These are phyloP conservation scores for Termitomyces sp. DNA, from an alignment of 768 basidiomycete species.

Conservation along the genomic window DNA sequence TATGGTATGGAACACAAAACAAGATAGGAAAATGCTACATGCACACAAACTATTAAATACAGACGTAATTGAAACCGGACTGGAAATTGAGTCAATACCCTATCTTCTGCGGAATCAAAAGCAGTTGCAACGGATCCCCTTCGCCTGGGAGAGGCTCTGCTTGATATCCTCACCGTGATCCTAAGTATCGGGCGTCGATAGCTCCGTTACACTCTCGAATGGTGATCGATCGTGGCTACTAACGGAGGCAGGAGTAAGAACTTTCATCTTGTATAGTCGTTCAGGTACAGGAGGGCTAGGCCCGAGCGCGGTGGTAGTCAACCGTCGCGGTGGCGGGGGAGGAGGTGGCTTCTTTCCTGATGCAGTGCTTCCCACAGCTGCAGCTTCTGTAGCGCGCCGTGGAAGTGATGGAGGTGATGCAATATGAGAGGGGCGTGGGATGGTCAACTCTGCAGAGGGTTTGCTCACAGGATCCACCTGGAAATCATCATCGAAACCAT, in stretches of 20 bases:
- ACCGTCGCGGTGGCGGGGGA: constrained; percentile 62
- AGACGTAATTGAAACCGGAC: constrained; percentile 8
- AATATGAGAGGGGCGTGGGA: constrained; percentile 3
- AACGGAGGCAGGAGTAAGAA: constrained; percentile 27
- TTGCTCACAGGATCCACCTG: constrained; percentile 5
- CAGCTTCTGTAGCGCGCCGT: constrained; percentile 21
- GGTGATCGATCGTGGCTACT: constrained; percentile 51
- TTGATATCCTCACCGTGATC: constrained; percentile 43
- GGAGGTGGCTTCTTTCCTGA: constrained; percentile 51
- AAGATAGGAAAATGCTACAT: constrained; percentile 8
- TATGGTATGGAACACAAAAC: neutral
- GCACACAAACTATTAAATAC: constrained; percentile 9
- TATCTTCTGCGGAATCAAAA: constrained; percentile 40
- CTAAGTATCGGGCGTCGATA: constrained; percentile 23
- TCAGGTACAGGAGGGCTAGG: constrained; percentile 50
- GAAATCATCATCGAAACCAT: constrained; percentile 16
- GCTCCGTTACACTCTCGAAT: constrained; percentile 61
- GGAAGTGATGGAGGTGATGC: constrained; percentile 17
- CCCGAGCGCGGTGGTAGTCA: constrained; percentile 24
- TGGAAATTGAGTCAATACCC: neutral
- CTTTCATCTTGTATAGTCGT: constrained; percentile 27
- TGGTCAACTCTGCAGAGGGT: neutral
- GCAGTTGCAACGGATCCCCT: constrained; percentile 67
- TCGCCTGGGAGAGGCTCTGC: constrained; percentile 65
- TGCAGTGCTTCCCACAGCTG: constrained; percentile 14